Base-by-base conservation (phyloP, 805 yeast species). In the Lipomyces orientalis region DNA sequence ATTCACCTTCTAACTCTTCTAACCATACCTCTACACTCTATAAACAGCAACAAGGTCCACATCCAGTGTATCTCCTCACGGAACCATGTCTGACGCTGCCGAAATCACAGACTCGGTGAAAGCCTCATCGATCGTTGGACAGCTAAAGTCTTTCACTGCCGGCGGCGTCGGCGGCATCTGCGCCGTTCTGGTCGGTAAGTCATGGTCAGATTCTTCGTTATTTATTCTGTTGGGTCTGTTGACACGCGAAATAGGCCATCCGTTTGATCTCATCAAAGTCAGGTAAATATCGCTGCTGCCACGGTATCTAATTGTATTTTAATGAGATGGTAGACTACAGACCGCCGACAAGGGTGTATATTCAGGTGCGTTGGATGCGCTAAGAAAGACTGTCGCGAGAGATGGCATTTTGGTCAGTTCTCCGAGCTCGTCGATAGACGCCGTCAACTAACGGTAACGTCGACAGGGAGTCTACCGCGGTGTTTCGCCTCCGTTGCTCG, bases 81-180 rank as follows among this genome's bases (percentile, higher is more conserved):
- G 4, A 25, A 52, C 57, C 22, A 74, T 72, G 76, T 70, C 76
- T 2, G 77, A 75, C 73, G 63, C 65, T 54, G 66, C 71, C 10
- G 77, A 75, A 58, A 65, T 69, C 37, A 54, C 68, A n/a, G 70
- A 60, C 57, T n/a, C 69, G 16, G 67, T 66, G 12, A 60, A 62
- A 51, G 66, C 67, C 51, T 72, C 73, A 37, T 78, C 79, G 9
- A 43, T 79, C 19, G 84, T 88, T 46, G 97, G 91, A 66, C 96
- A 94, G 81, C 81, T 89, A 73, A 92, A 93, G 76, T 91, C 97
- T 0, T 87, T 94, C 73, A 88, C 87, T 7, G 88, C 97, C 7
- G 99, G 99, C 55, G 99, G 98, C 29, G 90, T 94, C 67, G 98
- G 99, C 71, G 99, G 99, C 75, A 82, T 94, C 31, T 93, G 97